Percentiles rank a stretch among this genome's conserved stretches.
Conservation (phyloP, 441 rosid genomes). For the Dalechampia spathulata region DNA sequence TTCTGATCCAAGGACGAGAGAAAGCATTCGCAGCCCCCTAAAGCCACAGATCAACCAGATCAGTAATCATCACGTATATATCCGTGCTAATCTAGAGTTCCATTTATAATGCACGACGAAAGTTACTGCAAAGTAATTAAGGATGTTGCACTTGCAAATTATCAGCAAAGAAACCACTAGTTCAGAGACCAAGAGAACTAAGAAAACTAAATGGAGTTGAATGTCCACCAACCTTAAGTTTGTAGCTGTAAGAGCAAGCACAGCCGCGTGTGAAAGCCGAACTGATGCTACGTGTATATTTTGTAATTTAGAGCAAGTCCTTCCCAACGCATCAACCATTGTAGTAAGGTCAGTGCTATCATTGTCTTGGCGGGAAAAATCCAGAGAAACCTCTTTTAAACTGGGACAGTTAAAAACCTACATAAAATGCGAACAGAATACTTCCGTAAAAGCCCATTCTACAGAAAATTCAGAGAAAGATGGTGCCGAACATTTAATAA, state of each 20-base stretch:
- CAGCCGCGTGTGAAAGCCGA: slow-evolving; percentile 67
- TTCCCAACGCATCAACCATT: slow-evolving; percentile 68
- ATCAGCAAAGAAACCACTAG: background rate
- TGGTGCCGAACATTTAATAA: background rate
- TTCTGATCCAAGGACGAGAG: slow-evolving; percentile 84
- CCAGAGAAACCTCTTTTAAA: slow-evolving; percentile 72
- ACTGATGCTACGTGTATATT: slow-evolving; percentile 79
- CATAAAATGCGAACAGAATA: background rate
- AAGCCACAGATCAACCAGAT: slow-evolving; percentile 8
- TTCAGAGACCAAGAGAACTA: too few relatives aligned
- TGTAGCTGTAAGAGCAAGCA: slow-evolving; percentile 75
- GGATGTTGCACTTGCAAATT: background rate
- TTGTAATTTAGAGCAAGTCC: slow-evolving; percentile 60
- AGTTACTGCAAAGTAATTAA: background rate
- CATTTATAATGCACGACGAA: background rate
- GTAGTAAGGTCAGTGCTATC: slow-evolving; percentile 65
- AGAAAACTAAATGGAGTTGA: background rate
- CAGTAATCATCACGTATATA: slow-evolving; percentile 12
- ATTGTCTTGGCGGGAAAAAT: slow-evolving; percentile 68
- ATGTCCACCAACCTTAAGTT: slow-evolving; percentile 70
- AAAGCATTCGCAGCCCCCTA: slow-evolving; percentile 87
- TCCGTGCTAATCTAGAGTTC: background rate
- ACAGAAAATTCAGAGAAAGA: background rate
- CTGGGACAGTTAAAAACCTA: slow-evolving; percentile 80
- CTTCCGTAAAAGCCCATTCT: background rate